Percentiles rank a stretch among this genome's conserved stretches.
Conservation (phyloP, 2,329 filamentous ascomycete species). For the Escovopsis sp. region DNA sequence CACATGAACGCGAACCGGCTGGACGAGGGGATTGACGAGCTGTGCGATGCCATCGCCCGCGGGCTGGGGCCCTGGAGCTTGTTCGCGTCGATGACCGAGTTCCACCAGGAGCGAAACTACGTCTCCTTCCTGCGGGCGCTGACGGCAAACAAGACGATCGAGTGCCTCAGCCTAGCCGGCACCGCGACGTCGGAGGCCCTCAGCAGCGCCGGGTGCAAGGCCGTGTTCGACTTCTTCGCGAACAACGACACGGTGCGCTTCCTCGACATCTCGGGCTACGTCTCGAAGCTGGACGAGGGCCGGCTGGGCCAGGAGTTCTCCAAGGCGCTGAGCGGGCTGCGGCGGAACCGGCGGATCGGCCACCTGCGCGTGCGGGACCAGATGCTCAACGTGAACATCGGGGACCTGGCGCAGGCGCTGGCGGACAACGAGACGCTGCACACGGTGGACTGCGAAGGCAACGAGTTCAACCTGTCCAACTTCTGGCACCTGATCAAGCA, state of each 20-base stretch:
- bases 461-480: conserved; percentile 37
- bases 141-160: conserved; percentile 32
- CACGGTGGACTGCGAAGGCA: conserved; percentile 39
- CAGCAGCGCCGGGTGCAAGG: conserved; percentile 30
- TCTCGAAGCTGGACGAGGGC: conserved; percentile 41
- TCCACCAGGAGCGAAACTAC: conserved; percentile 34
- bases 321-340: conserved; percentile 31
- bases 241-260: conserved; percentile 34
- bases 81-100: conserved; percentile 43
- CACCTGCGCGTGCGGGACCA: conserved; percentile 42
- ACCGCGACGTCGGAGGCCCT: conserved; percentile 33
- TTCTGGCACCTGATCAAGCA: conserved; percentile 30
- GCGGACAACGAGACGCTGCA: conserved; percentile 31
- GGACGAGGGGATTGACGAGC: conserved; percentile 34
- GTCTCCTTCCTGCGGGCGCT: conserved; percentile 34
- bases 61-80: conserved; percentile 34
- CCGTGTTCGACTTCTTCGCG: conserved; percentile 35
- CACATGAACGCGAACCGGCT: conserved; percentile 36
- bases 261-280: conserved; percentile 41
- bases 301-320: conserved; percentile 39
- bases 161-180: conserved; percentile 37
- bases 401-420: conserved; percentile 34
- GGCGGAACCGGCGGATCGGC: conserved; percentile 26
- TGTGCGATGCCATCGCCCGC: conserved; percentile 31
- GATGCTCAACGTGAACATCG: conserved; percentile 37